Evolutionary conservation across 495 filamentous ascomycete genomes (phyloP).

Genomic region (Lasiosphaeria hispida): DNA sequence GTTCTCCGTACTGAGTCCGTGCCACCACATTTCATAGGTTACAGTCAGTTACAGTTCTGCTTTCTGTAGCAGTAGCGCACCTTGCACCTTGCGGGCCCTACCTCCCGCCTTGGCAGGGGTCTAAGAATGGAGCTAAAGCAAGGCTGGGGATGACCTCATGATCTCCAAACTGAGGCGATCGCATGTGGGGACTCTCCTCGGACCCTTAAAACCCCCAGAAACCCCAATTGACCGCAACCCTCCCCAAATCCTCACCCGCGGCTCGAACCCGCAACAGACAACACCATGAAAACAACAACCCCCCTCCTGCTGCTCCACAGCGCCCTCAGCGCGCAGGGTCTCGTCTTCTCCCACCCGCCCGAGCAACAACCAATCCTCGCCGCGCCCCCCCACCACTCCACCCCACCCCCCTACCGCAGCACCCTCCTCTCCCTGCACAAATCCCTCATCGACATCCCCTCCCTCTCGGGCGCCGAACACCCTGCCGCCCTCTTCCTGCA

Average conservation of each 20-base stretch:
- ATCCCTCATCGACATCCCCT: slow-evolving; percentile 70
- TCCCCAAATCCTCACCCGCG: not conserved
- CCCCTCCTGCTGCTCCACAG: slow-evolving; percentile 14
- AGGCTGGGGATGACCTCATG: slow-evolving; percentile 3
- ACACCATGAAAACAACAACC: slow-evolving; percentile 15
- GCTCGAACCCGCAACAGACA: not conserved
- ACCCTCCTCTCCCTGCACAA: slow-evolving; percentile 74
- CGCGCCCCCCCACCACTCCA: not conserved
- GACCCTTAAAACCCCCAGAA: not conserved
- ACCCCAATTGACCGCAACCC: not conserved
- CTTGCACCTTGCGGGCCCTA: too few relatives aligned
- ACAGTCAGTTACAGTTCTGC: too few relatives aligned
- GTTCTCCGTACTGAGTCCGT: too few relatives aligned
- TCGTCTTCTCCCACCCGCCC: not conserved
- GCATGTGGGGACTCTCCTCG: not conserved
- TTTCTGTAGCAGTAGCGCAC: too few relatives aligned
- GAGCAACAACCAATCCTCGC: not conserved
- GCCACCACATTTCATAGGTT: too few relatives aligned
- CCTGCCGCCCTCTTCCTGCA: slow-evolving; percentile 66
- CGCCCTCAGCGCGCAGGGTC: not conserved
- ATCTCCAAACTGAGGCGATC: not conserved
- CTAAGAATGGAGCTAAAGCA: too few relatives aligned
- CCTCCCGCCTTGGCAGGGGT: too few relatives aligned
- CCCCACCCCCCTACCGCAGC: slow-evolving; percentile 37
- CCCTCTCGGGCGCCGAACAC: slow-evolving; percentile 71